A percentile compares a stretch with the other conserved stretches of the same genome.
phyloP scores from a whole-genome alignment of 805 yeast species.

The Huiozyma naganishii region DNA sequence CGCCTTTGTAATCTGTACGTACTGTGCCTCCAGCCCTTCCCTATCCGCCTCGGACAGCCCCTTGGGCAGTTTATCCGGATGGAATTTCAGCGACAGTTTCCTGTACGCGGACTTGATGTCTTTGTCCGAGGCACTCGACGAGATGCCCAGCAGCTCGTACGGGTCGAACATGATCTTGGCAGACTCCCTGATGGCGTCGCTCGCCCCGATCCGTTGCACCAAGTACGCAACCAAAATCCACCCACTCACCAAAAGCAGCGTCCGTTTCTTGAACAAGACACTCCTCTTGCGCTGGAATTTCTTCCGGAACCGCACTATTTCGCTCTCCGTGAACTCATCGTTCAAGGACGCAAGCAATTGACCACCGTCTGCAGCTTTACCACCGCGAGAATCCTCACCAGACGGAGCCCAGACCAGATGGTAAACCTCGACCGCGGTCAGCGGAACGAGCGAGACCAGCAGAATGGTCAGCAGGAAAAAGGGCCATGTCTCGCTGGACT shows the following conservation, averaged over 20 bases:
- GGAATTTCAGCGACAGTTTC: slow-evolving; percentile 76
- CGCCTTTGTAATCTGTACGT: slow-evolving; percentile 78
- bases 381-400: slow-evolving; percentile 3
- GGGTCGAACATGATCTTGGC: slow-evolving; percentile 63
- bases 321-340: slow-evolving; percentile 12
- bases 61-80: slow-evolving; percentile 83
- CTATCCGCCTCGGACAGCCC: slow-evolving; percentile 46
- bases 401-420: slow-evolving; percentile 16
- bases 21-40: slow-evolving; percentile 56
- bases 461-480: slow-evolving; percentile 69
- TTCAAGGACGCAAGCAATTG: slow-evolving; percentile 5
- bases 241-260: slow-evolving; percentile 34
- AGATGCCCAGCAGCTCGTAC: slow-evolving; percentile 70
- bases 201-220: slow-evolving; percentile 28
- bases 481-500: slow-evolving; percentile 88
- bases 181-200: slow-evolving; percentile 37
- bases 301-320: slow-evolving; percentile 16
- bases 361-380: neutral
- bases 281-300: slow-evolving; percentile 12
- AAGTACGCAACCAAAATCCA: slow-evolving; percentile 48
- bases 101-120: slow-evolving; percentile 76
- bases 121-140: slow-evolving; percentile 57
- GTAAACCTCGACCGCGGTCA: slow-evolving; percentile 33
- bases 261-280: slow-evolving; percentile 12
- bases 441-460: slow-evolving; percentile 57